Evolutionary conservation across 495 filamentous ascomycete genomes (phyloP).

Genomic region (Penicillium waksmanii): DNA sequence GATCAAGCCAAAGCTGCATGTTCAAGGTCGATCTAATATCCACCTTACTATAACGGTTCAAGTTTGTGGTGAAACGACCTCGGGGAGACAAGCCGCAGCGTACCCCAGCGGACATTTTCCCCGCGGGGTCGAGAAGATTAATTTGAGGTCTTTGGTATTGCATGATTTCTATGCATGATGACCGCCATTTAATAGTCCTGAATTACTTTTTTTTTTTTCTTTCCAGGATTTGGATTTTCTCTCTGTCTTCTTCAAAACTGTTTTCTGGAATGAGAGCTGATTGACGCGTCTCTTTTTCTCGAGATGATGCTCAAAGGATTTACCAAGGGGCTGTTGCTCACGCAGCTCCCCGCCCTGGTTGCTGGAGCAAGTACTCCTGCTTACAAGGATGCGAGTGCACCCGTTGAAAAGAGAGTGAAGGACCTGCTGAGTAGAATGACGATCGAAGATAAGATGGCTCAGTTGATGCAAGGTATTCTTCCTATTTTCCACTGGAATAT

Average conservation of each 20-base stretch:
- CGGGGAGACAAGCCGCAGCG: neutral
- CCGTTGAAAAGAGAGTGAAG: constrained; percentile 62
- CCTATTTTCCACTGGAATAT: neutral
- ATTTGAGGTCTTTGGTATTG: neutral
- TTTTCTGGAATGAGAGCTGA: neutral
- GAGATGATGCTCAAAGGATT: constrained; percentile 32
- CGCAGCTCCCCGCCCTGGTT: constrained; percentile 31
- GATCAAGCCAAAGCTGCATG: neutral
- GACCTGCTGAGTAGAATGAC: constrained; percentile 72
- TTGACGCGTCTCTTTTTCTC: neutral
- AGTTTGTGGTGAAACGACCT: constrained; percentile 1
- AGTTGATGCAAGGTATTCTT: constrained; percentile 61
- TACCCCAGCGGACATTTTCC: neutral
- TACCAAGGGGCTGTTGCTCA: constrained; percentile 35
- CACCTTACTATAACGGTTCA: constrained; percentile 5
- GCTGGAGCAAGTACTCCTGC: constrained; percentile 28
- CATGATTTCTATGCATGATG: constrained; percentile 11
- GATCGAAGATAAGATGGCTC: constrained; percentile 67
- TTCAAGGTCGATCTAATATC: constrained; percentile 12
- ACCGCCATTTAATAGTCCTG: neutral
- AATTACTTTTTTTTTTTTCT: neutral
- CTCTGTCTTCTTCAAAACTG: neutral
- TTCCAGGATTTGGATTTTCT: neutral
- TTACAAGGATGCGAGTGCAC: constrained; percentile 65
- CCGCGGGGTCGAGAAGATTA: constrained; percentile 14